A percentile compares a stretch with the other conserved stretches of the same genome.
These are phyloP conservation scores for Glaciozyma antarctica DNA, from an alignment of 768 basidiomycete species.

Conservation along the genomic window DNA sequence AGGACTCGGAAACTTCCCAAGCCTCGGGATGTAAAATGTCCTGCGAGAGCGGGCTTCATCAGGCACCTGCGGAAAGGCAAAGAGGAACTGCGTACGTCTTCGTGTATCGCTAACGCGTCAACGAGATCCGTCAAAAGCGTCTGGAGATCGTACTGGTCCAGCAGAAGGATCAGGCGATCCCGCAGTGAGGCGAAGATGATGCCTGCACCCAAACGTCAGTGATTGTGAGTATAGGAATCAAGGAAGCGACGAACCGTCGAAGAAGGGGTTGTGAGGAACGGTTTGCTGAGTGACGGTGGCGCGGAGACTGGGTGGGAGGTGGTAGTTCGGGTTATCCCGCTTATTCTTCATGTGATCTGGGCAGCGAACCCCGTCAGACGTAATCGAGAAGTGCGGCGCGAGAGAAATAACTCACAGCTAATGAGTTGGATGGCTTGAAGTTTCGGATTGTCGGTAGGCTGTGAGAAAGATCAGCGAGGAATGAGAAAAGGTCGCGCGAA, in stretches of 20 bases:
- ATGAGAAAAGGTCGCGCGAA: no score
- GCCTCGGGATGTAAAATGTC: conserved; percentile 80
- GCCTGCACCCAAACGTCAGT: conserved; percentile 37
- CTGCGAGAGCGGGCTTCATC: neutral
- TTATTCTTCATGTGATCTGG: conserved; percentile 77
- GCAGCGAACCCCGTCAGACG: neutral
- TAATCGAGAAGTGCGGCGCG: no score
- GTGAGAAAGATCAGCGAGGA: no score
- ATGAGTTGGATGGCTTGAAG: conserved; percentile 36
- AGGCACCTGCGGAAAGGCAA: neutral
- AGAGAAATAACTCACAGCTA: conserved; percentile 35
- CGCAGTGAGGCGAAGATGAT: conserved; percentile 81
- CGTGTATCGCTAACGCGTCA: conserved; percentile 62
- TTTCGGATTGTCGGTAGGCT: conserved; percentile 5
- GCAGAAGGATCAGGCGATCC: conserved; percentile 78
- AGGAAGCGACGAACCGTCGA: conserved; percentile 8
- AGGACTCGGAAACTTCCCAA: conserved; percentile 80
- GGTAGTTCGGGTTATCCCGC: conserved; percentile 62
- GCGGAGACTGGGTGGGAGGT: conserved; percentile 73
- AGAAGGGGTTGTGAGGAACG: conserved; percentile 60
- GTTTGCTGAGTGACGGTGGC: conserved; percentile 82
- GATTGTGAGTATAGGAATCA: neutral
- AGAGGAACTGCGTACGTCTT: conserved; percentile 44
- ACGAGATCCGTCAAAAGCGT: conserved; percentile 71
- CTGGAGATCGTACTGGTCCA: conserved; percentile 69